Percentiles rank a stretch among this genome's conserved stretches.
phyloP scores from a whole-genome alignment of 2,329 filamentous ascomycete species.

The Chrysoporthe cubensis region DNA sequence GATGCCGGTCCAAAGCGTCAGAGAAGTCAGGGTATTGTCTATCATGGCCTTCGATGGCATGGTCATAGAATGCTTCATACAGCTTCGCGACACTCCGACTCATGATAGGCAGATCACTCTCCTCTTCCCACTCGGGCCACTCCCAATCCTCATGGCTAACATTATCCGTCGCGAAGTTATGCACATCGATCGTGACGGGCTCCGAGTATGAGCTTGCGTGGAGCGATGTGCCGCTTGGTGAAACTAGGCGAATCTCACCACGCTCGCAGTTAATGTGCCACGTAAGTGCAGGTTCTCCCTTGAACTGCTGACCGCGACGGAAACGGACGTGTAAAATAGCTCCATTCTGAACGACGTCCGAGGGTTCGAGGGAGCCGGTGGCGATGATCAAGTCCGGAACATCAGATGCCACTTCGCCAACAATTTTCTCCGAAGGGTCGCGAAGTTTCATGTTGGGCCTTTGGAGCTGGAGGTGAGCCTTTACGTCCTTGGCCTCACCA shows the following conservation, averaged over 20 bases:
- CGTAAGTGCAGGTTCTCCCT: slow-evolving; percentile 44
- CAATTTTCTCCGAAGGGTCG: slow-evolving; percentile 37
- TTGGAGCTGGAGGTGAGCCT: slow-evolving; percentile 50
- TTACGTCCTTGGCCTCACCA: slow-evolving; percentile 47
- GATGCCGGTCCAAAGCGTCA: slow-evolving; percentile 20
- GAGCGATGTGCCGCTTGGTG: slow-evolving; percentile 35
- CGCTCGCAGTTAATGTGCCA: slow-evolving; percentile 55
- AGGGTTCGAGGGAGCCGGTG: slow-evolving; percentile 38
- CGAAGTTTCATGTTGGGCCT: slow-evolving; percentile 44
- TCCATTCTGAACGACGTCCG: slow-evolving; percentile 33
- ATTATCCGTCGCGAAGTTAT: slow-evolving; percentile 51
- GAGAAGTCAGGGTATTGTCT: slow-evolving; percentile 20
- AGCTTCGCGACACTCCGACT: slow-evolving; percentile 56
- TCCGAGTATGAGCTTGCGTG: slow-evolving; percentile 42
- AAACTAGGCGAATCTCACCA: slow-evolving; percentile 47
- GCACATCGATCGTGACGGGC: slow-evolving; percentile 52
- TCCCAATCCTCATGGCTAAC: slow-evolving; percentile 48
- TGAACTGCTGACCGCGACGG: slow-evolving; percentile 51
- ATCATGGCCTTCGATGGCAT: slow-evolving; percentile 5
- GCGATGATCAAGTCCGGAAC: slow-evolving; percentile 35
- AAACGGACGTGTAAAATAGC: slow-evolving; percentile 46
- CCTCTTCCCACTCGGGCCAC: slow-evolving; percentile 52
- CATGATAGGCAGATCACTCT: slow-evolving; percentile 43
- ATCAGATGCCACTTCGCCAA: slow-evolving; percentile 39
- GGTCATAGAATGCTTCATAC: slow-evolving; percentile 56